phyloP scores from a whole-genome alignment of 257 asterid species.

The Marsdenia floribunda region DNA sequence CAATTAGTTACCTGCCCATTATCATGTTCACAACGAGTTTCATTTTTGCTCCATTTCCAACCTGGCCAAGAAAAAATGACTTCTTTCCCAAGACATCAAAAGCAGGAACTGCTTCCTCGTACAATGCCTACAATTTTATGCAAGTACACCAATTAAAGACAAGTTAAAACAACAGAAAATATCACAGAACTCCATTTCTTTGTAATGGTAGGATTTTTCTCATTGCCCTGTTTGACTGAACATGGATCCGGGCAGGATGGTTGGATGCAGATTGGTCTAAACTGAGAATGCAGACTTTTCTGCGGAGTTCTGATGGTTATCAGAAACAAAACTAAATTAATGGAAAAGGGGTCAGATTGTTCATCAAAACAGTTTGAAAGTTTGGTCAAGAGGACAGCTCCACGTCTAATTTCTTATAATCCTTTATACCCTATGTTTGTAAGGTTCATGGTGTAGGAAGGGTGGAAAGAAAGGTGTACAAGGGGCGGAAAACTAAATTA shows the following conservation, averaged over 20 bases:
- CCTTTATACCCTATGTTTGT: not conserved
- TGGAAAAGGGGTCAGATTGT: not conserved
- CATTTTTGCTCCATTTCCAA: constrained; percentile 98
- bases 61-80: constrained; percentile 76
- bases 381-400: not conserved
- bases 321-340: not conserved
- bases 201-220: not conserved
- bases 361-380: not conserved
- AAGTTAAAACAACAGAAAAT: constrained; percentile 12
- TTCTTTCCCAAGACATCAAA: constrained; percentile 85
- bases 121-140: constrained; percentile 47
- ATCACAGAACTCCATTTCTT: not conserved
- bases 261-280: not conserved
- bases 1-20: constrained; percentile 80
- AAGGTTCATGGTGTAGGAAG: not conserved
- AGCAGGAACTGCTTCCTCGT: constrained; percentile 67
- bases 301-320: not conserved
- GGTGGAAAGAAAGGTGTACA: not conserved
- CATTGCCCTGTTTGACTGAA: not conserved
- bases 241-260: not conserved
- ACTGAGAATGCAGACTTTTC: not conserved
- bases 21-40: constrained; percentile 97
- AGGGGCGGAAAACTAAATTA: not conserved
- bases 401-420: not conserved
- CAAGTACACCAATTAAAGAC: not conserved